Conservation (phyloP, 2,329 filamentous ascomycete species). For the Aspergillus caelatus region DNA sequence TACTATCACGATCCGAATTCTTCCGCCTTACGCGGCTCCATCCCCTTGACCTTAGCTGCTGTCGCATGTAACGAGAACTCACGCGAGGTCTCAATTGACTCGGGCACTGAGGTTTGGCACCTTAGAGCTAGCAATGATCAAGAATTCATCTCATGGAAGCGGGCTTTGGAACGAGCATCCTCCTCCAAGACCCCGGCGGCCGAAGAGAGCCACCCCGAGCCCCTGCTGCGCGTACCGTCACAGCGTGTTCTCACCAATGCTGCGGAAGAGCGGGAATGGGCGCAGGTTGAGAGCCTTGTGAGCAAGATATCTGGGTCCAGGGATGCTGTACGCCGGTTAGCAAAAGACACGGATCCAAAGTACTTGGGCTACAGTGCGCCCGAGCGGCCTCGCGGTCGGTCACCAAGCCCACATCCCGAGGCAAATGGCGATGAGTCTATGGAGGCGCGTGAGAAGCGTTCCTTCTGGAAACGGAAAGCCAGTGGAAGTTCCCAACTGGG, state of each 20-base stretch:
- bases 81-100: slow-evolving; percentile 93
- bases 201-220: slow-evolving; percentile 33
- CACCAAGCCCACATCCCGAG: slow-evolving; percentile 39
- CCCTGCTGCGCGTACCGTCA: slow-evolving; percentile 36
- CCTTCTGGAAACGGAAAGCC: slow-evolving; percentile 92
- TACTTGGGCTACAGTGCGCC: slow-evolving; percentile 40
- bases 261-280: slow-evolving; percentile 81
- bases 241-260: slow-evolving; percentile 33
- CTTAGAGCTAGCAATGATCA: slow-evolving; percentile 77
- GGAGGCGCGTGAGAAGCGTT: slow-evolving; percentile 59
- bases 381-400: slow-evolving; percentile 34
- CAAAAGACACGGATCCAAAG: slow-evolving; percentile 78
- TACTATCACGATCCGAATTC: slow-evolving; percentile 97
- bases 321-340: slow-evolving; percentile 83
- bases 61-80: slow-evolving; percentile 86
- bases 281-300: slow-evolving; percentile 80
- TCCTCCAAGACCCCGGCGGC: slow-evolving; percentile 61
- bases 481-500: slow-evolving; percentile 52
- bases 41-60: slow-evolving; percentile 87
- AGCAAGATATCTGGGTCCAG: slow-evolving; percentile 84
- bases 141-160: slow-evolving; percentile 87
- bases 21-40: slow-evolving; percentile 86
- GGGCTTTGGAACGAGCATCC: slow-evolving; percentile 81
- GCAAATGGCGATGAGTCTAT: slow-evolving; percentile 39
- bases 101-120: slow-evolving; percentile 96